Percentiles rank a stretch among this genome's conserved stretches.
These are phyloP conservation scores for Sporothrix pallida DNA, from an alignment of 2,329 filamentous ascomycete genomes.

Conservation along the genomic window DNA sequence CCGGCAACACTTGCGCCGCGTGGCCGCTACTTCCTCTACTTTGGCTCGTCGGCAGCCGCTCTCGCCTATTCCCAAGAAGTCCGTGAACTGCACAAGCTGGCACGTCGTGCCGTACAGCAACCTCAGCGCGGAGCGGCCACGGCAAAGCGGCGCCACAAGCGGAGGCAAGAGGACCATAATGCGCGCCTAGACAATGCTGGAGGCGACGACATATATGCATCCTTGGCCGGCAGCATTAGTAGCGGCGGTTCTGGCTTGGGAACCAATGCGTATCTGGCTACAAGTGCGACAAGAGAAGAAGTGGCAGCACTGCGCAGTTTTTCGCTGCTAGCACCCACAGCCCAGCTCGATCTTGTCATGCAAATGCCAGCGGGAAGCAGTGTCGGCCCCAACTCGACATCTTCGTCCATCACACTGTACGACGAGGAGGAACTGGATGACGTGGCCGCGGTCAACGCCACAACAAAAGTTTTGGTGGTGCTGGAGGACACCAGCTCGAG, in stretches of 20 bases:
- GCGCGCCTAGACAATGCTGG: constrained; percentile 35
- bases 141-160: constrained; percentile 35
- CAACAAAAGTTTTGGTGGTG: constrained; percentile 46
- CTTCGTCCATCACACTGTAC: constrained; percentile 25
- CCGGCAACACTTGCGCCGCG: constrained; percentile 65
- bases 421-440: constrained; percentile 35
- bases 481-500: constrained; percentile 41
- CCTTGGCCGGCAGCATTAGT: constrained; percentile 4
- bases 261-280: constrained; percentile 28
- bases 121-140: constrained; percentile 39
- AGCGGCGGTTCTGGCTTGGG: not conserved
- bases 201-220: not conserved
- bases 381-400: not conserved
- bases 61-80: constrained; percentile 64
- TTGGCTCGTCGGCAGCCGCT: constrained; percentile 65
- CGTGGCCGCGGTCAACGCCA: constrained; percentile 37
- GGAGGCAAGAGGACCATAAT: constrained; percentile 38
- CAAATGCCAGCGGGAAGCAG: constrained; percentile 32
- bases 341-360: constrained; percentile 39
- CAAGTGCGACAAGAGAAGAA: constrained; percentile 35
- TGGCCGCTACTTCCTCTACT: constrained; percentile 73
- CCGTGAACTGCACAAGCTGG: constrained; percentile 53
- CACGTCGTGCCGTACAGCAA: constrained; percentile 39
- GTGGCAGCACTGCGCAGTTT: constrained; percentile 40
- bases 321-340: constrained; percentile 45